Base-by-base conservation (phyloP, 208 protist genomes). In the Wallacemonas sp. region DNA sequence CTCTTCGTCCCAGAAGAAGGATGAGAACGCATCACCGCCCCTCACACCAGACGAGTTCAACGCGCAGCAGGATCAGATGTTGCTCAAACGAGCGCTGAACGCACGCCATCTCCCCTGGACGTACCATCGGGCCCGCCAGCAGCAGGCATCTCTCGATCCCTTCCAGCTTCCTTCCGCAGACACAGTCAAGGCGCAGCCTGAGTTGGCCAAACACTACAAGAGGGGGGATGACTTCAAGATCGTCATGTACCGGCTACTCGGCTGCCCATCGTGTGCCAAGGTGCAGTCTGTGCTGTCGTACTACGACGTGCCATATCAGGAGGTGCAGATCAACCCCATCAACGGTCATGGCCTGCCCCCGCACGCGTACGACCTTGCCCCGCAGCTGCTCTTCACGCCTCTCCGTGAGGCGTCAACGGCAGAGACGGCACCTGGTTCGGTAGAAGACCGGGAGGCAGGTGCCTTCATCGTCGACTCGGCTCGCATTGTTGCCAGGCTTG, bases 241-340 rank as follows among this genome's bases (percentile, higher is more conserved):
- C 10, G 71, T 75, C 21, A 72, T 96, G 15, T 93, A 92, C 65
- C 79, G 82, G 0, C 73, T 93, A 2, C 71, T 89, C 13, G 85
- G 87, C 27, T 96, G 91, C 62, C 91, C 91, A 2, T 94, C 87
- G 65, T 96, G 85, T 57, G 87, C 78, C 17, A 96, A 93, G 68
- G 86, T 96, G 38, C 71, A 92, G 63, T 76, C 79, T 22, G 61
- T 95, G 30, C 76, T 96, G 33, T 68, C 68, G 52, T 89, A 77
- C 53, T 45, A 85, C 60, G 48, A 70, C 60, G 83, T 96, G 1
- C 80, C 88, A 1, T 96, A 90, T 63, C 63, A 75, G 19, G 74
- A 78, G 26, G 73, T 91, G 1, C 60, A 72, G 44, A 73, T 96
- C 42, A 82, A 94, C 60, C 85, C 91, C 3, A 60, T 96, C 29